Evolutionary conservation across 2,329 filamentous ascomycete species (phyloP).

Genomic region (Penicillium vulpinum): DNA sequence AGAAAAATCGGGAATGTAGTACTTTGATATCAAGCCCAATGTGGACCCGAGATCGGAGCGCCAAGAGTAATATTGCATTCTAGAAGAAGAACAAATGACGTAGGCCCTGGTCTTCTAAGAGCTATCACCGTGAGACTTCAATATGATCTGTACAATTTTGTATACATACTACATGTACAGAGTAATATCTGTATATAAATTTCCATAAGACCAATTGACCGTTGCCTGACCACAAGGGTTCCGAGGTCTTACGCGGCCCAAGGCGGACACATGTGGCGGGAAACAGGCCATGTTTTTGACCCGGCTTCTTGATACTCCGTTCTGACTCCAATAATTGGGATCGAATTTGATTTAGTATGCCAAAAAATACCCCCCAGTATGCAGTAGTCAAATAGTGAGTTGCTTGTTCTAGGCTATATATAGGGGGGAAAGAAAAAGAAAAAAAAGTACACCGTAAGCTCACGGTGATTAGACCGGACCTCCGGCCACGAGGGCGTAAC

Average conservation of each 20-base stretch:
- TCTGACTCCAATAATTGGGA: background rate
- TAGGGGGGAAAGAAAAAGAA: background rate
- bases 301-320: background rate
- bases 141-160: background rate
- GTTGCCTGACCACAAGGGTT: conserved; percentile 1
- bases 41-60: background rate
- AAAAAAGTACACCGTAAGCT: background rate
- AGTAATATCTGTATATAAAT: background rate
- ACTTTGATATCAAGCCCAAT: background rate
- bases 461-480: background rate
- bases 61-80: background rate
- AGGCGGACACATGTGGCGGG: conserved; percentile 9
- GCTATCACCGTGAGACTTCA: background rate
- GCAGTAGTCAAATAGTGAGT: background rate
- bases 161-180: background rate
- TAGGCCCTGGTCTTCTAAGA: background rate
- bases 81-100: conserved; percentile 2
- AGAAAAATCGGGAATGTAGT: background rate
- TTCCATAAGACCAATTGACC: background rate
- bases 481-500: conserved; percentile 5
- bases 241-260: conserved; percentile 6
- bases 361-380: background rate
- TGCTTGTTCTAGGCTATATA: background rate
- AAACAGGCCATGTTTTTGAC: background rate
- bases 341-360: background rate